phyloP scores from a whole-genome alignment of 2,329 filamentous ascomycete genomes.

The Aaosphaeria pasadenensis region DNA sequence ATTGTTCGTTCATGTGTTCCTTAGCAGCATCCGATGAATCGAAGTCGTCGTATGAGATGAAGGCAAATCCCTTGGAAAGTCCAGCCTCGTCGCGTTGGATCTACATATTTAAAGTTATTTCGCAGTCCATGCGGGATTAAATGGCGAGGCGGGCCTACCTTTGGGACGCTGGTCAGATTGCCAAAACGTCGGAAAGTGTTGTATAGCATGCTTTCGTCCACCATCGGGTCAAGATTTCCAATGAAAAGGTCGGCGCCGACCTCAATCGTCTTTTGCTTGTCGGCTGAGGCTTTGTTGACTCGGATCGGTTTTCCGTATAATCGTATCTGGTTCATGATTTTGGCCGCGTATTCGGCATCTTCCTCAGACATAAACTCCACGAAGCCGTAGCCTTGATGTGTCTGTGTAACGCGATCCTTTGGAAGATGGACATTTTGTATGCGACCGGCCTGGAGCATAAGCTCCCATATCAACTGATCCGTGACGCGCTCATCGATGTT shows the following conservation, averaged over 20 bases:
- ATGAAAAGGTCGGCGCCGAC: conserved; percentile 97
- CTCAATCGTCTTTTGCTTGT: conserved; percentile 90
- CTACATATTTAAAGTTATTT: conserved; percentile 44
- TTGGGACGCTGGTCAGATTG: conserved; percentile 76
- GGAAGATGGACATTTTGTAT: conserved; percentile 98
- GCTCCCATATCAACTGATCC: conserved; percentile 88
- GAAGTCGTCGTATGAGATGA: conserved; percentile 90
- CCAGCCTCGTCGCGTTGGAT: conserved; percentile 75
- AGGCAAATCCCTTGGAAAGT: conserved; percentile 91
- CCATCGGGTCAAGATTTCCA: conserved; percentile 90
- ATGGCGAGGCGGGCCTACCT: conserved; percentile 38
- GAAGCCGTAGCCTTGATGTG: conserved; percentile 97
- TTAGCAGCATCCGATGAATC: conserved; percentile 91
- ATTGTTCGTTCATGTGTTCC: conserved; percentile 91
- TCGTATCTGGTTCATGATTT: conserved; percentile 94
- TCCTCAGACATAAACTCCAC: conserved; percentile 96
- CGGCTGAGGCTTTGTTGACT: conserved; percentile 90
- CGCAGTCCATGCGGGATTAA: not conserved
- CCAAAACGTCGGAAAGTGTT: conserved; percentile 95
- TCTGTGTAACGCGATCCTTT: conserved; percentile 95
- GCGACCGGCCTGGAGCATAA: conserved; percentile 96
- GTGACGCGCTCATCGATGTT: conserved; percentile 97
- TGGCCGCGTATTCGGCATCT: conserved; percentile 93
- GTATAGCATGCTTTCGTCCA: conserved; percentile 93
- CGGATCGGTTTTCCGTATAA: conserved; percentile 92